Base-by-base conservation (phyloP, 306 rosid species). In the Medicago lupulina region DNA sequence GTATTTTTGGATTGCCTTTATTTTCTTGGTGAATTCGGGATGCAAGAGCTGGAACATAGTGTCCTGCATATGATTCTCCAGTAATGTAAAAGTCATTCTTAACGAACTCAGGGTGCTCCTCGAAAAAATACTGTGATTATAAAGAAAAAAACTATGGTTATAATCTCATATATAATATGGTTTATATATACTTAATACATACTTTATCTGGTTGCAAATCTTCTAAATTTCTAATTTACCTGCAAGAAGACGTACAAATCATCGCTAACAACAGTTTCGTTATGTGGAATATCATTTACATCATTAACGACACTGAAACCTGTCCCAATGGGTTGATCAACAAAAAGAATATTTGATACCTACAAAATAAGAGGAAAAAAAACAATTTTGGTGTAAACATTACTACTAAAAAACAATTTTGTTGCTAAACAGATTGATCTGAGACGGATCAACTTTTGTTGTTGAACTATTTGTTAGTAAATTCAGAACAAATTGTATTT, bases 31-130 rank as follows among this genome's bases (percentile, higher is more conserved):
- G 89, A 82, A 94, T 73, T 25, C 96, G 79, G 8, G 93, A 70
- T 44, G 97, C 98, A 67, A 94, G 70, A 46, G 97, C 98, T 2
- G 98, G 98, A 86, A 90, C 75, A 81, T 92, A 94, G 83, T 94
- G 97, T 54, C 98, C 97, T 2, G 97, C 98, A 1, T 94, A 94
- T 21, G 98, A 94, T 81, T 94, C 98, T 73, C 98, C 98, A 7
- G 97, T 86, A 5, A 94, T 92, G 67, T 83, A 94, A 51, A 94
- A 94, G 21, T 92, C 95, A 74, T 92, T 94, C 36, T 83, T 86
- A 39, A 81, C 85, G 21, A 82, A 87, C 39, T 90, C 85, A 59
- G 89, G 85, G 73, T 94, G 97, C 53, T 88, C 78, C 17, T 77
- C 61, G 68, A 88, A 90, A 83, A 94, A 88, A 43, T 83, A 93